Conservation (phyloP, 2,329 filamentous ascomycete genomes). For the Aspergillus amoenus region DNA sequence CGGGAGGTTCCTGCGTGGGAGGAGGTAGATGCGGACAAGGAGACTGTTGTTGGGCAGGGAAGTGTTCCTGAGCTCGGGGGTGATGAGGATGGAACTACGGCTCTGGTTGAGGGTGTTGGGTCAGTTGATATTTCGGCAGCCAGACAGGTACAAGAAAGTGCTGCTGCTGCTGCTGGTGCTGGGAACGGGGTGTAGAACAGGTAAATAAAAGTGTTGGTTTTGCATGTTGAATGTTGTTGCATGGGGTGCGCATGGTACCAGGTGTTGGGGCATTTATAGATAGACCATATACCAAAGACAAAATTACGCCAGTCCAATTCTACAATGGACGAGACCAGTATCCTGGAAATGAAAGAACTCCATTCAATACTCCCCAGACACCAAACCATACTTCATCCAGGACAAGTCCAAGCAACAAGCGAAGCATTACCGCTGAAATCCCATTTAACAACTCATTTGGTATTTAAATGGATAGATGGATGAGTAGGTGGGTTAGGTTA, state of each 20-base stretch:
- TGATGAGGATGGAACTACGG: constrained; percentile 22
- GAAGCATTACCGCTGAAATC: background rate
- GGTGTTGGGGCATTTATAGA: background rate
- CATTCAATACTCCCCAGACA: background rate
- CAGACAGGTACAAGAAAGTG: constrained; percentile 14
- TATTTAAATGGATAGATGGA: constrained; percentile 4
- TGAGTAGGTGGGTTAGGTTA: constrained; percentile 1
- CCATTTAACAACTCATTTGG: constrained; percentile 2
- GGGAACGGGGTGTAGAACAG: background rate
- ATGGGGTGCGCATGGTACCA: background rate
- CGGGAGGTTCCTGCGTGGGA: constrained; percentile 58
- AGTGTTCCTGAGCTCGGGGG: constrained; percentile 24
- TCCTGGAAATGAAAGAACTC: background rate
- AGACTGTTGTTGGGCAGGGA: constrained; percentile 40
- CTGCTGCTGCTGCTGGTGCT: background rate
- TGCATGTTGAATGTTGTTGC: background rate
- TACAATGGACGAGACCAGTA: background rate
- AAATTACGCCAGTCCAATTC: background rate
- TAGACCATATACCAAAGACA: background rate
- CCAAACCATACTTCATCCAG: background rate
- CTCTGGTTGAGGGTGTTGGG: constrained; percentile 37
- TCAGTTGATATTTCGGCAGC: constrained; percentile 31
- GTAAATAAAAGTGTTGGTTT: background rate
- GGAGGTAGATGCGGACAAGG: constrained; percentile 37
- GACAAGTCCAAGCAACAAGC: background rate